phyloP scores from a whole-genome alignment of 768 basidiomycete genomes.

The Tricholoma sp. region DNA sequence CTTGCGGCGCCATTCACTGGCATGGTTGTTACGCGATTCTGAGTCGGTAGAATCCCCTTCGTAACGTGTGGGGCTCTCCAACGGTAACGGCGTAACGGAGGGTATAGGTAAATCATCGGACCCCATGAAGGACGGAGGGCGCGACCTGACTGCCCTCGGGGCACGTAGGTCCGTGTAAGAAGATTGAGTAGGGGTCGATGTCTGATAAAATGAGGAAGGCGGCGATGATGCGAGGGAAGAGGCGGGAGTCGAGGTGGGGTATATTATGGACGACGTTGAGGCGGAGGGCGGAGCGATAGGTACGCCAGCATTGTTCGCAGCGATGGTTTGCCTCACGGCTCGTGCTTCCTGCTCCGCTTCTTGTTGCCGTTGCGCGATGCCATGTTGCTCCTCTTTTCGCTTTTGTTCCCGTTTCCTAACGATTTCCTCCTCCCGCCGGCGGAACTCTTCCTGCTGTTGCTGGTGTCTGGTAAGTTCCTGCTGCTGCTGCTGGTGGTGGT shows the following conservation, averaged over 20 bases:
- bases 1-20: conserved; percentile 18
- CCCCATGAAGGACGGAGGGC: conserved; percentile 28
- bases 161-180: conserved; percentile 20
- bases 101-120: conserved; percentile 21
- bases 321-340: conserved; percentile 32
- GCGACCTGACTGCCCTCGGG: conserved; percentile 27
- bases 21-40: conserved; percentile 30
- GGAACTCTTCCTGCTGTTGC: conserved; percentile 39
- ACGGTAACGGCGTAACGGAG: conserved; percentile 39
- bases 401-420: conserved; percentile 31
- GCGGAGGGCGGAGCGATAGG: conserved; percentile 4
- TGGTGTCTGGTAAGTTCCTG: conserved; percentile 19
- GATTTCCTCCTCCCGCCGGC: conserved; percentile 44
- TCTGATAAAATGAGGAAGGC: conserved; percentile 16
- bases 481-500: not conserved
- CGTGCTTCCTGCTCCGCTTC: conserved; percentile 52
- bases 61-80: conserved; percentile 57
- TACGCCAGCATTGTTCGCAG: conserved; percentile 19
- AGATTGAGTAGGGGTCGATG: conserved; percentile 3
- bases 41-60: conserved; percentile 45
- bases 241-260: conserved; percentile 11
- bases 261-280: conserved; percentile 8
- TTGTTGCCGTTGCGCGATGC: conserved; percentile 51
- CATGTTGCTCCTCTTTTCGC: conserved; percentile 50
- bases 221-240: conserved; percentile 10